A percentile compares a stretch with the other conserved stretches of the same genome.
Conservation (phyloP, 1,284 basidiomycete species). For the Marasmius oreades region DNA sequence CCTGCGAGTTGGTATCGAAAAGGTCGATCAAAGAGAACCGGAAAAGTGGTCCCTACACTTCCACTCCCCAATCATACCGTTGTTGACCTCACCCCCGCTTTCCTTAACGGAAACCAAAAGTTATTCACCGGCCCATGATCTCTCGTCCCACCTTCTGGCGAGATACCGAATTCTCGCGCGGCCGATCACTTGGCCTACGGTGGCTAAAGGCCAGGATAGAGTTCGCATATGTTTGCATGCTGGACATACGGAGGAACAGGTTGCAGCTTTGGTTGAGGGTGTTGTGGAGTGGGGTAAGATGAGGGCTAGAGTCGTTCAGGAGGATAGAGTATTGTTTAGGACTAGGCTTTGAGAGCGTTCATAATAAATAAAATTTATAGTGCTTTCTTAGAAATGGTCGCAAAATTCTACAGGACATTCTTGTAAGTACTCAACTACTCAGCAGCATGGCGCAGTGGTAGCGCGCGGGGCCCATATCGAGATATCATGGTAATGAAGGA, state of each 20-base stretch:
- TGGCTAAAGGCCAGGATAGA: slow-evolving; percentile 80
- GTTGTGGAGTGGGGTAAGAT: slow-evolving; percentile 47
- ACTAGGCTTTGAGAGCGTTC: no score
- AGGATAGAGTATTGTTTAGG: neutral
- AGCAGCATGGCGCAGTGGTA: slow-evolving; percentile 7
- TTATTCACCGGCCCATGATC: slow-evolving; percentile 42
- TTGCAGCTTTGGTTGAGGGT: slow-evolving; percentile 52
- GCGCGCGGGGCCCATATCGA: slow-evolving; percentile 5
- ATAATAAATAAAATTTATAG: no score
- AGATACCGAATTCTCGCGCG: slow-evolving; percentile 63
- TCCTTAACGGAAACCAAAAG: neutral
- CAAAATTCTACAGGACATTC: no score
- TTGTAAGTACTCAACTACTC: no score
- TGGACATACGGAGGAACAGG: slow-evolving; percentile 61
- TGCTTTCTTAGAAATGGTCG: no score
- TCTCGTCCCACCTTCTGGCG: slow-evolving; percentile 62
- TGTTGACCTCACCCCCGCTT: neutral
- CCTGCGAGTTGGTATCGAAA: neutral
- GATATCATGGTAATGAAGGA: neutral
- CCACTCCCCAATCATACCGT: neutral
- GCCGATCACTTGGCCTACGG: slow-evolving; percentile 82
- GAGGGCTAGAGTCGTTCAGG: neutral
- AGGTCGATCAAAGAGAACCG: neutral
- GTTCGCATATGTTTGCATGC: slow-evolving; percentile 84
- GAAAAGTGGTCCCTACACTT: slow-evolving; percentile 20